Conservation (phyloP, 2,329 filamentous ascomycete genomes). For the Hypoxylon sp. region DNA sequence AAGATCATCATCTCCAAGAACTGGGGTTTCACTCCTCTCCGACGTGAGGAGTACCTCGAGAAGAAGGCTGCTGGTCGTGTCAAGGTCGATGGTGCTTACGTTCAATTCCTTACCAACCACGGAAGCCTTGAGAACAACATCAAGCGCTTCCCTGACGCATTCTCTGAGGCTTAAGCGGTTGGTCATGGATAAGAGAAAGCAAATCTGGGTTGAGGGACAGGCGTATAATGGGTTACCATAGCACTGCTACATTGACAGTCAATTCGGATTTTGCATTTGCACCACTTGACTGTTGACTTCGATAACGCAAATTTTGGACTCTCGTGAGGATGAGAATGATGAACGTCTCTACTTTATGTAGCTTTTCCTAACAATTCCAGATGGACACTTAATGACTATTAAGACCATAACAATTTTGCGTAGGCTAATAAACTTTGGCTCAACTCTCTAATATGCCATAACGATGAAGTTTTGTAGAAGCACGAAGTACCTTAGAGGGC, state of each 20-base stretch:
- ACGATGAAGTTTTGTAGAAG: slow-evolving; percentile 2
- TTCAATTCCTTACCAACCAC: slow-evolving; percentile 98
- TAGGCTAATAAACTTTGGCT: not conserved
- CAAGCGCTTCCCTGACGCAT: slow-evolving; percentile 94
- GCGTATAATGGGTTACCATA: slow-evolving; percentile 56
- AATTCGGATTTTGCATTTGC: slow-evolving; percentile 56
- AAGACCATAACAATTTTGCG: not conserved
- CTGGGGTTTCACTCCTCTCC: slow-evolving; percentile 99
- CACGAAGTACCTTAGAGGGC: no score
- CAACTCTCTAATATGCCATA: not conserved
- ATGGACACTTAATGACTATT: slow-evolving; percentile 1
- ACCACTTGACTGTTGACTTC: slow-evolving; percentile 32
- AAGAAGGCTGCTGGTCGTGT: slow-evolving; percentile 94
- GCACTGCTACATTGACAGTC: slow-evolving; percentile 54
- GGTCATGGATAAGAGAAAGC: slow-evolving; percentile 41
- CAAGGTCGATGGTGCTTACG: slow-evolving; percentile 98
- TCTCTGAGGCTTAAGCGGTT: slow-evolving; percentile 69
- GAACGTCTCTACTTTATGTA: slow-evolving; percentile 10
- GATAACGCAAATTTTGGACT: slow-evolving; percentile 3
- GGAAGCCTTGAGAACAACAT: slow-evolving; percentile 90
- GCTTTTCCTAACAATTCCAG: slow-evolving; percentile 7
- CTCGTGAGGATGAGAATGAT: slow-evolving; percentile 12
- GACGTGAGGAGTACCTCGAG: slow-evolving; percentile 96
- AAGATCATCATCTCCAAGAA: slow-evolving; percentile 99
- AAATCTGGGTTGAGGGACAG: slow-evolving; percentile 54